Percentiles rank a stretch among this genome's conserved stretches.
phyloP scores from a whole-genome alignment of 192 early-diverging fungal species.

The Chytriomyces confervae region DNA sequence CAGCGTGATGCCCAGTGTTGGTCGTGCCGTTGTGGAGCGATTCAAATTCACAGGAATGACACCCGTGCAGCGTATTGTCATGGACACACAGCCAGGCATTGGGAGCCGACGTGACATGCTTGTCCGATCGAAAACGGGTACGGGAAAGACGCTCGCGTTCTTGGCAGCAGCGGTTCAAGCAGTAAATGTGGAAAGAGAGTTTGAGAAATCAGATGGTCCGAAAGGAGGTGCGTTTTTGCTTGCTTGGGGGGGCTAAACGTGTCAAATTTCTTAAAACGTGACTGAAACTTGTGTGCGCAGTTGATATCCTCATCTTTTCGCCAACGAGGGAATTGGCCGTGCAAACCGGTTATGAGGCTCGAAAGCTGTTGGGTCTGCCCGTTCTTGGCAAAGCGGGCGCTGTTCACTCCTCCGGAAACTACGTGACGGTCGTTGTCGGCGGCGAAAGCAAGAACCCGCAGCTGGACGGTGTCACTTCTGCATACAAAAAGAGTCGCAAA shows the following conservation, averaged over 20 bases:
- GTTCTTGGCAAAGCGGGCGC: not conserved
- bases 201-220: not conserved
- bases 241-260: not conserved
- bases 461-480: slow-evolving; percentile 64
- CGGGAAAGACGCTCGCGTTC: slow-evolving; percentile 97
- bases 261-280: not conserved
- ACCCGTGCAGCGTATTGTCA: slow-evolving; percentile 83
- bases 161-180: slow-evolving; percentile 86
- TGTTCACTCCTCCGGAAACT: slow-evolving; percentile 52
- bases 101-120: slow-evolving; percentile 78
- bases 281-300: not conserved
- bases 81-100: slow-evolving; percentile 56
- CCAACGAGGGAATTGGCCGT: slow-evolving; percentile 95
- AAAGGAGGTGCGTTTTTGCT: slow-evolving; percentile 20
- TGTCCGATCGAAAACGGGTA: slow-evolving; percentile 96
- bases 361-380: slow-evolving; percentile 62
- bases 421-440: slow-evolving; percentile 84
- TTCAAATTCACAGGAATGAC: slow-evolving; percentile 72
- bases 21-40: too few relatives aligned
- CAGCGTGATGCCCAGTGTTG: too few relatives aligned
- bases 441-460: slow-evolving; percentile 79
- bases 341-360: slow-evolving; percentile 82
- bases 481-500: slow-evolving; percentile 49
- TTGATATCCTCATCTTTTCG: slow-evolving; percentile 71
- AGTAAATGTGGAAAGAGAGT: slow-evolving; percentile 55